A percentile compares a stretch with the other conserved stretches of the same genome.
Evolutionary conservation across 768 basidiomycete species (phyloP).

Genomic region (Mycena filopes): DNA sequence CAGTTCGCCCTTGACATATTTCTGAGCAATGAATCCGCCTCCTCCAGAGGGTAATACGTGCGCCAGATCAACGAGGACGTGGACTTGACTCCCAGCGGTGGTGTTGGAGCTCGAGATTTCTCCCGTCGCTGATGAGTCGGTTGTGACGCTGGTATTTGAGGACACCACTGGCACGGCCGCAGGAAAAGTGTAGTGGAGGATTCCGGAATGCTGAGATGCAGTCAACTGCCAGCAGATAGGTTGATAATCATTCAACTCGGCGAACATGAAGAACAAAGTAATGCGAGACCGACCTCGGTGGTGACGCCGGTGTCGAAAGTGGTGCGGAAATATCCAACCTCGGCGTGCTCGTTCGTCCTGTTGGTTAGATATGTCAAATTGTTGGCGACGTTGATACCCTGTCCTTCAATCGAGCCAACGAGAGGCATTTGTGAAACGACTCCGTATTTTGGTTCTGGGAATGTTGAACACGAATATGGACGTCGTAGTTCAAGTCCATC

Average conservation of each 20-base stretch:
- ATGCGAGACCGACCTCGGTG: neutral
- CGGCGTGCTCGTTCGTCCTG: slow-evolving; percentile 9
- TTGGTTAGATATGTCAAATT: slow-evolving; percentile 10
- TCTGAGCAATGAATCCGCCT: slow-evolving; percentile 9
- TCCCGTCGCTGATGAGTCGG: neutral
- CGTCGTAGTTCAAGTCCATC: neutral
- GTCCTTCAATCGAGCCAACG: slow-evolving; percentile 3
- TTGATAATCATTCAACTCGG: no score
- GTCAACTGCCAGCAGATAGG: slow-evolving; percentile 4
- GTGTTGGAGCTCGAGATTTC: neutral
- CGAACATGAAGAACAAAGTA: no score
- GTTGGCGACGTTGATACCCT: slow-evolving; percentile 11
- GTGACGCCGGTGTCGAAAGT: slow-evolving; percentile 13
- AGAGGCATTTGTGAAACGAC: slow-evolving; percentile 15
- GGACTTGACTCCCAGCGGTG: slow-evolving; percentile 1
- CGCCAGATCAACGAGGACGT: slow-evolving; percentile 7
- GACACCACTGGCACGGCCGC: neutral
- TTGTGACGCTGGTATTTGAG: neutral
- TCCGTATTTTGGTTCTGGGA: slow-evolving; percentile 9
- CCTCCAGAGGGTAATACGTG: slow-evolving; percentile 6
- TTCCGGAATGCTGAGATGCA: slow-evolving; percentile 5
- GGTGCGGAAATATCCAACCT: slow-evolving; percentile 13
- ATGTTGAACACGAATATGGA: no score
- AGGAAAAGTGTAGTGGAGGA: slow-evolving; percentile 1
- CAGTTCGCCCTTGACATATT: slow-evolving; percentile 17